A percentile compares a stretch with the other conserved stretches of the same genome.
phyloP scores from a whole-genome alignment of 768 basidiomycete species.

The Lanmaoa rubissima region DNA sequence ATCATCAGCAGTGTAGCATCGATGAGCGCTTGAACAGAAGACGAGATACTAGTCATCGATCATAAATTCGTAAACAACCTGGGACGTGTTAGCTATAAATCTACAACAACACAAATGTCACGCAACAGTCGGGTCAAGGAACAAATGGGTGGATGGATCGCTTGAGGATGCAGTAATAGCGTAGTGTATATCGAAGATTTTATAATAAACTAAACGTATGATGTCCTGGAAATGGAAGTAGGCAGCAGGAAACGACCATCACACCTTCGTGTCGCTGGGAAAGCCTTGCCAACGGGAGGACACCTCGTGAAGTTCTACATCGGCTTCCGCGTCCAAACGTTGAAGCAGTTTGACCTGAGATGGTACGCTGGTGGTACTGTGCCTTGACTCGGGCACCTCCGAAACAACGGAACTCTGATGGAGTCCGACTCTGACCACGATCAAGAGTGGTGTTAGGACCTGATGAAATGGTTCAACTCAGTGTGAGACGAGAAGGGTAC shows the following conservation, averaged over 20 bases:
- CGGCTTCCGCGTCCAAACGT: neutral
- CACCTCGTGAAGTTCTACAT: neutral
- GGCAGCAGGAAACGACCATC: neutral
- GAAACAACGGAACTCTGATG: neutral
- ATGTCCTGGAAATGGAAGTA: neutral
- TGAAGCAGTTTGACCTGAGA: neutral
- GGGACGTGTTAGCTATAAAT: neutral
- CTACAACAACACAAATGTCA: neutral
- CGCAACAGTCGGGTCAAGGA: neutral
- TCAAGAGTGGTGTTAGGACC: slow-evolving; percentile 19
- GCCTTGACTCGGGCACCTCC: neutral
- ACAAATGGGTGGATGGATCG: neutral
- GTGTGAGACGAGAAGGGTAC: neutral
- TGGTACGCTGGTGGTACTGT: neutral
- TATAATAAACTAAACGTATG: too few relatives aligned
- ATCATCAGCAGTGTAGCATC: neutral
- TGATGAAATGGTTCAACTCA: neutral
- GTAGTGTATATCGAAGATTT: too few relatives aligned
- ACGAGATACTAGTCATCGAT: too few relatives aligned
- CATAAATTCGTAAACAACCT: neutral
- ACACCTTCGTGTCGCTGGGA: neutral
- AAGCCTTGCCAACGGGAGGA: neutral
- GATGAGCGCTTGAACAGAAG: neutral
- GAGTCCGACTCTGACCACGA: slow-evolving; percentile 16
- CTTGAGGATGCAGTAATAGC: neutral